Evolutionary conservation across 352 stramenopile species (phyloP).

Genomic region (Pythium aristosporum): DNA sequence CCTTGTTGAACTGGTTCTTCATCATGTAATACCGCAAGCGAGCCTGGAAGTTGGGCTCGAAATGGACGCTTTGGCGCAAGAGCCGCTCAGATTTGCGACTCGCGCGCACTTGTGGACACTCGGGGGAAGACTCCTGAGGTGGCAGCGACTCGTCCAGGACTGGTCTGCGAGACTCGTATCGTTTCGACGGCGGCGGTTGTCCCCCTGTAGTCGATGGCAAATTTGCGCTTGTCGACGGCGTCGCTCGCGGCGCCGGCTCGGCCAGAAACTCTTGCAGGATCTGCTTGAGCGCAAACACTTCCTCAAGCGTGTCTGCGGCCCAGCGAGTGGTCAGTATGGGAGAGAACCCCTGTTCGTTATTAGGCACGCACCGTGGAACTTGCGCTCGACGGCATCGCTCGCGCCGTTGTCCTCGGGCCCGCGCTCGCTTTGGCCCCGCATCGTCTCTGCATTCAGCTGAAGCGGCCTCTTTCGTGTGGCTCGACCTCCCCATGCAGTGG

Average conservation of each 20-base stretch:
- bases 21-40: conserved; percentile 52
- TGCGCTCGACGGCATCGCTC: conserved; percentile 34
- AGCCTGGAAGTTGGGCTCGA: conserved; percentile 61
- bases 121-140: background rate
- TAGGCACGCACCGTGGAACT: conserved; percentile 36
- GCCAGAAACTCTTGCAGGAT: conserved; percentile 39
- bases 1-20: conserved; percentile 41
- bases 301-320: conserved; percentile 43
- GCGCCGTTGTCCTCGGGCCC: background rate
- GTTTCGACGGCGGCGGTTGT: background rate
- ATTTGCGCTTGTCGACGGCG: background rate
- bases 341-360: background rate
- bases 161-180: background rate
- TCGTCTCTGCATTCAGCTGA: background rate
- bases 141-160: background rate
- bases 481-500: no score
- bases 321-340: background rate
- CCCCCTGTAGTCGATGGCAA: background rate
- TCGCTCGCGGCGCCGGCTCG: conserved; percentile 5
- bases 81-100: conserved; percentile 39
- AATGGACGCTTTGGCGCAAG: conserved; percentile 43
- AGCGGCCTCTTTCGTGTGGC: background rate
- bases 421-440: no score
- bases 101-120: conserved; percentile 8
- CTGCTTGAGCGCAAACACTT: conserved; percentile 57